Conservation (phyloP, 2,329 filamentous ascomycete genomes). For the Pyricularia pennisetigena region DNA sequence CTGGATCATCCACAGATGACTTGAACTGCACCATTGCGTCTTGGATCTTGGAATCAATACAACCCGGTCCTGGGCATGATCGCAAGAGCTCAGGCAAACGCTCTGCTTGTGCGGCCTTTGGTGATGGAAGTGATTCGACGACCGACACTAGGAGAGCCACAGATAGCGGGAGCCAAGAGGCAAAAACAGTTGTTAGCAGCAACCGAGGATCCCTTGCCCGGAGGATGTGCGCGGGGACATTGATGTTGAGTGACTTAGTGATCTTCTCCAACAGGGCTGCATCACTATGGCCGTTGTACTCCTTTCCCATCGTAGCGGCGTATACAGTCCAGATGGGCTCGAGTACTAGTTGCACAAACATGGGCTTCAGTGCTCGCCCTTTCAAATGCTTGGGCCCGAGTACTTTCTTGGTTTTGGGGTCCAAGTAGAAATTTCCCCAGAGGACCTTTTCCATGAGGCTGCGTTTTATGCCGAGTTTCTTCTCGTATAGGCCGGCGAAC, state of each 20-base stretch:
- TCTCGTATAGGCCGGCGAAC: conserved; percentile 88
- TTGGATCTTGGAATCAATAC: conserved; percentile 59
- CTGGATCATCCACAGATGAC: conserved; percentile 57
- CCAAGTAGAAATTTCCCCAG: conserved; percentile 94
- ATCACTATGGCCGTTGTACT: conserved; percentile 69
- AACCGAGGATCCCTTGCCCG: conserved; percentile 76
- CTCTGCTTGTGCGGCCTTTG: conserved; percentile 66
- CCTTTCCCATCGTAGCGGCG: conserved; percentile 75
- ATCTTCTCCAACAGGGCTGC: conserved; percentile 81
- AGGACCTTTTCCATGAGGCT: conserved; percentile 82
- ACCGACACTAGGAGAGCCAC: conserved; percentile 90
- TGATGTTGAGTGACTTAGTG: conserved; percentile 80
- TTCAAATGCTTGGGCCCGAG: conserved; percentile 87
- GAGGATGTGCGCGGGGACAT: conserved; percentile 72
- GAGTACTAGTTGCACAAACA: conserved; percentile 94
- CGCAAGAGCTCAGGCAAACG: conserved; percentile 73
- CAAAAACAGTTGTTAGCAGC: conserved; percentile 77
- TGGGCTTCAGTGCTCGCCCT: conserved; percentile 81
- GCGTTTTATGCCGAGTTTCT: conserved; percentile 91
- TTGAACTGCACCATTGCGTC: conserved; percentile 80
- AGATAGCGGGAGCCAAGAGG: conserved; percentile 84
- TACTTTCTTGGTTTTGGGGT: conserved; percentile 93
- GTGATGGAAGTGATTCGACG: conserved; percentile 84
- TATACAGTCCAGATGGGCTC: conserved; percentile 97
- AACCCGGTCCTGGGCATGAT: conserved; percentile 64